Conservation (phyloP, 805 yeast species). For the Metschnikowia aberdeeniae region DNA sequence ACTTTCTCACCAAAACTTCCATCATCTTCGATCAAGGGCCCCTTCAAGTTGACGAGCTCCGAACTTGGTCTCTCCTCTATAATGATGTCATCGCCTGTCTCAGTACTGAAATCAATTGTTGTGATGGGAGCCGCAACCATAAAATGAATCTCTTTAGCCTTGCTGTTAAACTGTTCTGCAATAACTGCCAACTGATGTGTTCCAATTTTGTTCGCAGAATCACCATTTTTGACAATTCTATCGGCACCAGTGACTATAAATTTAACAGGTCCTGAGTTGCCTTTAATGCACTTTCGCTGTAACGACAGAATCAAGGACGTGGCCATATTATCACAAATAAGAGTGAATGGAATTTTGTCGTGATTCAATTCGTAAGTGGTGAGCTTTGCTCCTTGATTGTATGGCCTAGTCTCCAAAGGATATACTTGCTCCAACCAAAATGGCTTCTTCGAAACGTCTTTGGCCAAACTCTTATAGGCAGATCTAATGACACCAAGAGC, state of each 20-base stretch:
- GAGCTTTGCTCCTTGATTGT: conserved; percentile 91
- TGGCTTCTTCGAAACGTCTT: conserved; percentile 21
- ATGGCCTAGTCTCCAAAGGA: conserved; percentile 93
- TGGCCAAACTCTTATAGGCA: conserved; percentile 44
- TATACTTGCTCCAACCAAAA: conserved; percentile 66
- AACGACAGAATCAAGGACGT: conserved; percentile 61
- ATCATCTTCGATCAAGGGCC: conserved; percentile 36
- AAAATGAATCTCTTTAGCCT: conserved; percentile 57
- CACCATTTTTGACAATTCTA: conserved; percentile 89
- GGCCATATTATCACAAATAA: conserved; percentile 90
- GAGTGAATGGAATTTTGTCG: conserved; percentile 82
- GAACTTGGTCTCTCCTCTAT: conserved; percentile 84
- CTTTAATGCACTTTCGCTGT: conserved; percentile 22
- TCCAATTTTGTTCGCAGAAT: conserved; percentile 94
- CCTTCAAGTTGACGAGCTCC: conserved; percentile 75
- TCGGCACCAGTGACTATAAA: conserved; percentile 95
- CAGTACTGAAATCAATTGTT: conserved; percentile 70
- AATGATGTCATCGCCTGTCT: conserved; percentile 67
- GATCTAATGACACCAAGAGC: conserved; percentile 91
- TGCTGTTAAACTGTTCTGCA: conserved; percentile 46
- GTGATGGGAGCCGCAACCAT: conserved; percentile 95
- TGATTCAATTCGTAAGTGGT: conserved; percentile 88
- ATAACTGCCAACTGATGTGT: conserved; percentile 82
- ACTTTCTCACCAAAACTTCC: conserved; percentile 32
- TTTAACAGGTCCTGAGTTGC: conserved; percentile 60